Evolutionary conservation across 768 basidiomycete species (phyloP).

Genomic region (Hygrophorus russula): DNA sequence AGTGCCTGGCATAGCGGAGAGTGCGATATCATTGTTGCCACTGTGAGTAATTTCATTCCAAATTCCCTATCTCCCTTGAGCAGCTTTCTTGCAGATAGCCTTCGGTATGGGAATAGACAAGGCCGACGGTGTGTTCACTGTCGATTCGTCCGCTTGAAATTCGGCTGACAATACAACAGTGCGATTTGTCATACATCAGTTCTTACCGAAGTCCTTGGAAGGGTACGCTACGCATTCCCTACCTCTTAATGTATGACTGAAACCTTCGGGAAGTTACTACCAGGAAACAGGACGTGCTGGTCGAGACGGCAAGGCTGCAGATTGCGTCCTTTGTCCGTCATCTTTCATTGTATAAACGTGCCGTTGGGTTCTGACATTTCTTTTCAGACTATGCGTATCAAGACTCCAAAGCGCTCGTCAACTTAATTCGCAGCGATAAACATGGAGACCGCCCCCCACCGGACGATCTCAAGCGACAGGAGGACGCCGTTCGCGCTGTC

Average conservation of each 20-base stretch:
- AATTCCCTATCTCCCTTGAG: background rate
- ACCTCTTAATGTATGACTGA: background rate
- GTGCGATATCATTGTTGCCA: slow-evolving; percentile 84
- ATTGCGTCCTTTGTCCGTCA: slow-evolving; percentile 79
- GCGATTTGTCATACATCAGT: slow-evolving; percentile 85
- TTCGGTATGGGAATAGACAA: slow-evolving; percentile 99
- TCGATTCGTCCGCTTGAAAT: background rate
- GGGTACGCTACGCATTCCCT: slow-evolving; percentile 36
- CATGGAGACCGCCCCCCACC: slow-evolving; percentile 27
- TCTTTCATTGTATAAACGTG: background rate
- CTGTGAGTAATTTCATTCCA: slow-evolving; percentile 35
- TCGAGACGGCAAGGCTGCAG: slow-evolving; percentile 73
- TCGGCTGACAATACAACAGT: slow-evolving; percentile 32
- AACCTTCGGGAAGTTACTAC: slow-evolving; percentile 47
- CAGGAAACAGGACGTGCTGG: slow-evolving; percentile 98
- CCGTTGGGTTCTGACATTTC: slow-evolving; percentile 1
- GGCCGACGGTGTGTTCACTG: slow-evolving; percentile 47
- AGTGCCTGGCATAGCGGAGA: slow-evolving; percentile 63
- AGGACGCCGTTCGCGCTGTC: slow-evolving; percentile 54
- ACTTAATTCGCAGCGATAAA: slow-evolving; percentile 49
- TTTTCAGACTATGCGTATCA: slow-evolving; percentile 51
- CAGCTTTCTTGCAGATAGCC: slow-evolving; percentile 47
- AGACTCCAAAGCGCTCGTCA: slow-evolving; percentile 45
- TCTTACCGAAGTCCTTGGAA: slow-evolving; percentile 74
- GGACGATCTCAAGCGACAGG: slow-evolving; percentile 58